These are phyloP conservation scores for Fusarium sp. DNA, from an alignment of 2,329 filamentous ascomycete genomes.

Conservation along the genomic window DNA sequence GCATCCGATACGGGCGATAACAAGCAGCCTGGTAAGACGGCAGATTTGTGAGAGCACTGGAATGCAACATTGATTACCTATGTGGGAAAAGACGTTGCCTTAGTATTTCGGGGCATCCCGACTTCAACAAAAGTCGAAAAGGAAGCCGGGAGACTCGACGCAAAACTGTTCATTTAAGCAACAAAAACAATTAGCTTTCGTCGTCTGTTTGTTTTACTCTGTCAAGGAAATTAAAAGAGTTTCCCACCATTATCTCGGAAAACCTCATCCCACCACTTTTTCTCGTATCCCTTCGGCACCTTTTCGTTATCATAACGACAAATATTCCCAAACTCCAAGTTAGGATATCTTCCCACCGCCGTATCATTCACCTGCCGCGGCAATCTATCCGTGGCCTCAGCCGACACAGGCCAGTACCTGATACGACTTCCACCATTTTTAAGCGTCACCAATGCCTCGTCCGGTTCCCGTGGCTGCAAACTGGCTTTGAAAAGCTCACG, in stretches of 20 bases:
- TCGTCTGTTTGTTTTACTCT: no score
- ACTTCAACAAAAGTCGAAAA: no score
- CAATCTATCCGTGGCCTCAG: slow-evolving; percentile 1
- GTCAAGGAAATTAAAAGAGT: not conserved
- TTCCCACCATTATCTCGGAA: slow-evolving; percentile 1
- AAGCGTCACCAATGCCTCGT: not conserved
- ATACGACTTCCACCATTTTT: not conserved
- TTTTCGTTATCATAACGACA: not conserved
- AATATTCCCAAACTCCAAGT: not conserved
- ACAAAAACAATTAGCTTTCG: no score
- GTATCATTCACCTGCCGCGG: slow-evolving; percentile 7
- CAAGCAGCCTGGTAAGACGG: no score
- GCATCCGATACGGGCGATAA: no score
- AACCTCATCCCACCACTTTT: slow-evolving; percentile 10
- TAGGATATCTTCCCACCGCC: not conserved
- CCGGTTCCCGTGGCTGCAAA: accelerated
- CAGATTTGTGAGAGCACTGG: no score
- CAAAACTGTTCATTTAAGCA: no score
- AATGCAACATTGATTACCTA: no score
- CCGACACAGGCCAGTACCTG: slow-evolving; percentile 13
- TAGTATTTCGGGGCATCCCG: no score
- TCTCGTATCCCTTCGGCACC: not conserved
- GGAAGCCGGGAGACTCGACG: no score
- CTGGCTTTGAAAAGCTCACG: not conserved
- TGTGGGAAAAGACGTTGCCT: no score